Base-by-base conservation (phyloP, 257 asterid species). In the Gentiana dahurica region DNA sequence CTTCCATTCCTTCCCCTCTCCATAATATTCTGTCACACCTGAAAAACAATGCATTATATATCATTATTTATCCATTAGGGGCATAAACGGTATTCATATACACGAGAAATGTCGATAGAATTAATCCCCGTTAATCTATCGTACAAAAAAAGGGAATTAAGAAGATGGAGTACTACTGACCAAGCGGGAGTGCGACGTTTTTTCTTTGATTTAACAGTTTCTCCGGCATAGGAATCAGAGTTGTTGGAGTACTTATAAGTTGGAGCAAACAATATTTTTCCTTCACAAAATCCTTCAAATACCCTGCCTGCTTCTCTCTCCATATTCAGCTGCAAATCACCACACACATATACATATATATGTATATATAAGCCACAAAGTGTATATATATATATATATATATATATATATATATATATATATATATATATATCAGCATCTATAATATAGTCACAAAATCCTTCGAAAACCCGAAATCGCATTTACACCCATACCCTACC, bases 151-250 rank as follows among this genome's bases (percentile, higher is more conserved):
- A 3, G 13, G 10, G 2, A 11, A 36, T 36, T n/a, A 56, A 46
- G 13, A 37, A 12, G 24, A 38, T 24, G 8, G n/a, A 2, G 41
- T 2, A 46, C 53, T 6, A 7, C n/a, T 8, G 58, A 86, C 98
- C 98, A 91, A 53, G 98, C 95, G 4, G 98, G 98, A 2, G 96
- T 91, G 55, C 98, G 79, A 10, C 98, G 71, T 69, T 87, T 91
- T 60, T 73, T 87, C 86, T 81, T 91, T 32, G 95, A 85, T 54
- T 85, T 91, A 3, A 71, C 70, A 0, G 82, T 85, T 65, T 82
- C 90, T 53, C 96, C 96, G 0, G 96, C 89, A 33, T 87, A 87
- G 8, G 82, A 76, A 49, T 87, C 96, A 0, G 95, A 87, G 63
- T 91, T 91, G 15, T 79, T 82, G 36, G 95, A 69, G 70, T 87